Evolutionary conservation across 78 protist species (phyloP), one percentile per base, ranked within the genome.

Genomic region (Dictyostelium brefeldianum): DNA sequence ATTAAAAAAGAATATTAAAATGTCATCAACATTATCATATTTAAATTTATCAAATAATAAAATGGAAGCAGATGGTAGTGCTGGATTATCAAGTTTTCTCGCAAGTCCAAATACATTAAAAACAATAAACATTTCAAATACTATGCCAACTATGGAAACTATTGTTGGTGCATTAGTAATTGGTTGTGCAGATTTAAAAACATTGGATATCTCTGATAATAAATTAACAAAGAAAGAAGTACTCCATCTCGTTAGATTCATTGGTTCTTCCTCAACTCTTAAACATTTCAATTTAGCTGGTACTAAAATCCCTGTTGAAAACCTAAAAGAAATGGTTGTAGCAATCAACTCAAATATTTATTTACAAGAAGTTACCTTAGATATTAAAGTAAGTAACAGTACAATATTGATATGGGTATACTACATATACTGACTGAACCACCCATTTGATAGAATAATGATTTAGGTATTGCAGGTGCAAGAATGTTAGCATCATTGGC

Each of bases 21-120:
- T 94, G 89, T 6, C 94, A 57, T 62, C 94, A 29, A 78, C 96
- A 18, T 51, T 94, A 54, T 62, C 87, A 6, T 69, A 83, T 56
- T 78, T 94, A 11, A 80, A 94, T 75, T 64, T 94, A 14, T 81
- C 92, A 36, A 69, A 70, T 27, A 94, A 94, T 70, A 94, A 94
- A 57, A 65, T 94, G 87, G 96, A 94, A 22, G 90, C 96, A 20
- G 96, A 94, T 75, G 96, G 96, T 31, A 67, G 83, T 36, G 92
- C 91, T 31, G 83, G 87, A 22, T 48, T 94, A 31, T 48, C 95
- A n/a, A 15, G 43, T 5, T 94, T 94, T 50, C 29, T 94, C 8
- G 89, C 96, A 8, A 70, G 46, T 36, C 93, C 96, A n/a, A 94
- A 94, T 79, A 54, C 89, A 43, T 25, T 94, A 0, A 47, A 80